phyloP scores from a whole-genome alignment of 768 basidiomycete genomes.

The Mycena albidolilacea region DNA sequence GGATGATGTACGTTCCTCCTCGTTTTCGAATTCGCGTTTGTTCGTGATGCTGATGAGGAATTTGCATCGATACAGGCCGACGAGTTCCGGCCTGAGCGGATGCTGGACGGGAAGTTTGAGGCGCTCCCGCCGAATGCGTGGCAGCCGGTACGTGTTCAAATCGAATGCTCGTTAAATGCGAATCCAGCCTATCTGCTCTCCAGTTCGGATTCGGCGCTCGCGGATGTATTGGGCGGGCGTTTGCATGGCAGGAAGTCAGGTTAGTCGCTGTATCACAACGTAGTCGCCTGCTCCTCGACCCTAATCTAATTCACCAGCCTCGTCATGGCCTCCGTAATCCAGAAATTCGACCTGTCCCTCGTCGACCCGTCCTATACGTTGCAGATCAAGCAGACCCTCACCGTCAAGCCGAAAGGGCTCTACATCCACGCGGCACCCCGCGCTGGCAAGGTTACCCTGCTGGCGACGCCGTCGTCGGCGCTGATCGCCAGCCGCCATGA shows the following conservation, averaged over 20 bases:
- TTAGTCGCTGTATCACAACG: not conserved
- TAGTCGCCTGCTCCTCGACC: no score
- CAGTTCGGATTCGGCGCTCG: slow-evolving; percentile 43
- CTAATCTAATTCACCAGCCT: slow-evolving; percentile 39
- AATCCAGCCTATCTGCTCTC: slow-evolving; percentile 9
- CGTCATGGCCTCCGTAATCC: slow-evolving; percentile 57
- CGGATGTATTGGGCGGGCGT: slow-evolving; percentile 56
- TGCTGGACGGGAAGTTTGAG: slow-evolving; percentile 66
- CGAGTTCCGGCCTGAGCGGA: slow-evolving; percentile 63
- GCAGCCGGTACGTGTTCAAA: slow-evolving; percentile 53
- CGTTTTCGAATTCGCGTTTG: not conserved
- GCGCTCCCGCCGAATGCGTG: slow-evolving; percentile 61
- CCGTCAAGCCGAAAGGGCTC: slow-evolving; percentile 63
- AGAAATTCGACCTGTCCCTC: slow-evolving; percentile 62
- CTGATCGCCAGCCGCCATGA: slow-evolving; percentile 31
- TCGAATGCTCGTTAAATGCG: slow-evolving; percentile 41
- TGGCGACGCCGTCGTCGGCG: slow-evolving; percentile 38
- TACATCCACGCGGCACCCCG: slow-evolving; percentile 57
- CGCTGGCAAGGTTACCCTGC: slow-evolving; percentile 36
- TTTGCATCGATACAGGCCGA: slow-evolving; percentile 48
- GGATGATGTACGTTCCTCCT: slow-evolving; percentile 56
- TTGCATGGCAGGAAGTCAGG: slow-evolving; percentile 64
- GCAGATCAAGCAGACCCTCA: slow-evolving; percentile 60
- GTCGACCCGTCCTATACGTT: slow-evolving; percentile 61
- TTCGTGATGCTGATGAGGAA: no score